Evolutionary conservation across 2,329 filamentous ascomycete species (phyloP), one percentile per base, ranked within the genome.

Genomic region (Alternaria metachromatica): DNA sequence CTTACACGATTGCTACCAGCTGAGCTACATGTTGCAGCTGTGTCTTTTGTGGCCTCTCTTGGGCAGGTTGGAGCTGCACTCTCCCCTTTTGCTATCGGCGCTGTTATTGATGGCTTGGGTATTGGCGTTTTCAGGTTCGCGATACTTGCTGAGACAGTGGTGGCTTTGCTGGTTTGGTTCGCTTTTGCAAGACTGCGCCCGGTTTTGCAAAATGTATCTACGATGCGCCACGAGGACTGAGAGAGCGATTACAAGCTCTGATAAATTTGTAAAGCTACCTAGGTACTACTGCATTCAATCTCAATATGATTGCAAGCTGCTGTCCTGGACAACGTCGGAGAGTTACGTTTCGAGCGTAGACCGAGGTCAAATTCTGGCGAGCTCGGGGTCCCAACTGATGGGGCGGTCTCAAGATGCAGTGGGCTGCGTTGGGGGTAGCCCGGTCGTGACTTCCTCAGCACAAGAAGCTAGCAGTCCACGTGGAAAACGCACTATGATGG

Each of bases 61-160:
- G 83, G 83, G 1, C 82, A 84, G 64, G 68, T 84, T 9, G 83
- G 83, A 2, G 82, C 79, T 5, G 82, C 82, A 0, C 51, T 82
- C 18, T 66, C 84, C 1, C 83, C 83, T 0, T 83, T 84, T 58
- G 76, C 72, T 4, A 79, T 84, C n/a, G 83, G 83, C 1, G 79
- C 80, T 5, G 63, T 82, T 9, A 76, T 82, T 3, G 72, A 84
- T 13, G 67, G 69, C 1, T 48, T 80, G 9, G 82, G 82, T 0
- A 81, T 84, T 48, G 72, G 71, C 2, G 71, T 80, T 0, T 84
- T 83, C 26, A 73, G 77, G 28, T 77, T 69, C 48, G 74, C 75
- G 3, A 71, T 79, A 4, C 30, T 77, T 2, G 25, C 72, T 1
- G 70, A 75, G 25, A 72, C 69, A 2, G 33, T 62, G 6, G 8